phyloP scores from a whole-genome alignment of 108 stramenopile species.

The Cyclostephanos invisitatus region DNA sequence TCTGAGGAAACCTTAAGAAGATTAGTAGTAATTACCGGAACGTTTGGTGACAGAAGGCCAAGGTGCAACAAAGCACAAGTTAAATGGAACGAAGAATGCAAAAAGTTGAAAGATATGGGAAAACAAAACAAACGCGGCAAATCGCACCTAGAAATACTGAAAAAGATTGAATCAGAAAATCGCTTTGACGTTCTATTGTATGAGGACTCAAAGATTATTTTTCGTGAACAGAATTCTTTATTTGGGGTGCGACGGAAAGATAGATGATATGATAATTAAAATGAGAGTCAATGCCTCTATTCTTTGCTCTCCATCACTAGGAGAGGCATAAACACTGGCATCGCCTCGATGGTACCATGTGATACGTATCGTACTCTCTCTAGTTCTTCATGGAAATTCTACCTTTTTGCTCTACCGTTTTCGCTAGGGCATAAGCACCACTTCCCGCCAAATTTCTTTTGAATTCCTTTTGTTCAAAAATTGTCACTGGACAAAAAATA shows the following conservation, averaged over 20 bases:
- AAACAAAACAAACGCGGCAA: background rate
- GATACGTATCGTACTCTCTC: no score
- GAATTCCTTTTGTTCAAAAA: no score
- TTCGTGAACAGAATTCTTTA: constrained; percentile 12
- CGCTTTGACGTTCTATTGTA: constrained; percentile 27
- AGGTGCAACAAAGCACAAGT: background rate
- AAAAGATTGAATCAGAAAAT: background rate
- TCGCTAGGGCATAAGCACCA: no score
- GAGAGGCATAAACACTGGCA: no score
- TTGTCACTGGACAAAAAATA: no score
- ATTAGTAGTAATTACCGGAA: background rate
- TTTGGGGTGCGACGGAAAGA: background rate
- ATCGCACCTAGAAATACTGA: background rate
- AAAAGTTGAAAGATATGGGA: constrained; percentile 10
- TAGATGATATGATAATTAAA: background rate
- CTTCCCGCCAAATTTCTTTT: constrained; percentile 6
- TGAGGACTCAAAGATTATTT: constrained; percentile 22
- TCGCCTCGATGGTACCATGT: no score
- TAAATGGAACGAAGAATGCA: constrained; percentile 13
- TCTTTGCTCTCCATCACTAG: no score
- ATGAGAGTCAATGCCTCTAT: background rate
- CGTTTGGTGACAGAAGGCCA: background rate
- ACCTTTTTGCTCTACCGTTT: no score
- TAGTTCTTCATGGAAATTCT: no score
- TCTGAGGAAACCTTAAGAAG: constrained; percentile 1